Conservation (phyloP, 306 rosid genomes). For the Adenanthera pavonina region DNA sequence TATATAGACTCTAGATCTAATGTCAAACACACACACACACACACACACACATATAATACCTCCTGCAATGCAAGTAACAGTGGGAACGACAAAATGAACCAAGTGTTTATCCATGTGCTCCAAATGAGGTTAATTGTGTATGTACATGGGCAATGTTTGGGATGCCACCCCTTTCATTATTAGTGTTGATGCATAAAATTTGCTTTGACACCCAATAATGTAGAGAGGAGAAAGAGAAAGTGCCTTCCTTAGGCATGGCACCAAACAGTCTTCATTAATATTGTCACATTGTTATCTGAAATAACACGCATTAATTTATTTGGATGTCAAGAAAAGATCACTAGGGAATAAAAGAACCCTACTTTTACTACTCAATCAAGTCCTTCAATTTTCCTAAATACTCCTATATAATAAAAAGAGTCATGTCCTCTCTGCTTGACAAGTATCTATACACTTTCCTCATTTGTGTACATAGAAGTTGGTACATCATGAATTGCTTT, state of each 20-base stretch:
- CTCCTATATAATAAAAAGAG: not conserved
- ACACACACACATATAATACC: too few relatives aligned
- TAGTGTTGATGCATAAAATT: not conserved
- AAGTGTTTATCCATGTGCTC: conserved; percentile 31
- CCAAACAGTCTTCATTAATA: conserved; percentile 26
- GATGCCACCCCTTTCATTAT: conserved; percentile 37
- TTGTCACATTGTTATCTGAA: conserved; percentile 25
- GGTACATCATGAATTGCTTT: not conserved
- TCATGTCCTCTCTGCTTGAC: not conserved
- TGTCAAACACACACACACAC: too few relatives aligned
- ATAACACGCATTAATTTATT: not conserved
- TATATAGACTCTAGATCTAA: too few relatives aligned
- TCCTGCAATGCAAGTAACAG: not conserved
- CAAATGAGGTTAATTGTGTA: not conserved
- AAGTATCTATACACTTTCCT: not conserved
- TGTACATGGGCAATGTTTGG: conserved; percentile 36
- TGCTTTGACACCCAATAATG: conserved; percentile 8
- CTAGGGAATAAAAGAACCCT: not conserved
- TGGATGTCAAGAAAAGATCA: not conserved
- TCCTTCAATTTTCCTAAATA: conserved; percentile 14
- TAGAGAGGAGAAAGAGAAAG: not conserved
- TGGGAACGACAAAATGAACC: conserved; percentile 13
- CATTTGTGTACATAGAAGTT: not conserved
- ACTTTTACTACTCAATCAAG: not conserved
- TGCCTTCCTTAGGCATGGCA: conserved; percentile 29